phyloP scores from a whole-genome alignment of 139 green algal genomes.

The Penium margaritaceum region DNA sequence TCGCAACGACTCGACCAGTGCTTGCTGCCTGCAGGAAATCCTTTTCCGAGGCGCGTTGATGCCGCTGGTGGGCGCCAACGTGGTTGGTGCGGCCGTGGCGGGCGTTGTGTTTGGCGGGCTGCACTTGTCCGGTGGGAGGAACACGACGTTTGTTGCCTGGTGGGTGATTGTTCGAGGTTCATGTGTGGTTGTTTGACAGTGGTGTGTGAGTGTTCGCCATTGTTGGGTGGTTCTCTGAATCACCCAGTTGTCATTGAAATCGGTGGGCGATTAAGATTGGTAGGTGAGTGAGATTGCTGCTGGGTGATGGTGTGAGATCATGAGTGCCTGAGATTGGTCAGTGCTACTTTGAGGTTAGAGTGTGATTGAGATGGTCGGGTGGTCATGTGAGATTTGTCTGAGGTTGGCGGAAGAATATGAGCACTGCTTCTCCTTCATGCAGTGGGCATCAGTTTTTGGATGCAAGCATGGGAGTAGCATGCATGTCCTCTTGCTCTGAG shows the following conservation, averaged over 20 bases:
- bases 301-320: neutral
- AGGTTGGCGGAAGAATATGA: too few relatives aligned
- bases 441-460: too few relatives aligned
- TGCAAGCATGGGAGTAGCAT: too few relatives aligned
- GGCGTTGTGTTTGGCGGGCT: constrained; percentile 34
- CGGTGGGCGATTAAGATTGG: neutral
- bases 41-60: constrained; percentile 35
- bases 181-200: neutral
- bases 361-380: too few relatives aligned
- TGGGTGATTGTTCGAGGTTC: neutral
- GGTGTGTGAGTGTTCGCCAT: neutral
- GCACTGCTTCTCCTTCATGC: too few relatives aligned
- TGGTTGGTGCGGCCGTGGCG: constrained; percentile 14
- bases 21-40: constrained; percentile 22
- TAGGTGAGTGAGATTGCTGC: neutral
- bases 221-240: neutral
- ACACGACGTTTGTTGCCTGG: constrained; percentile 36
- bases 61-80: constrained; percentile 25
- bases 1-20: neutral
- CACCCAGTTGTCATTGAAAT: neutral
- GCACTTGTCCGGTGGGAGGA: constrained; percentile 19
- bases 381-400: too few relatives aligned
- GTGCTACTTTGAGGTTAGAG: too few relatives aligned
- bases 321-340: neutral
- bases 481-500: too few relatives aligned